phyloP scores from a whole-genome alignment of 2,329 filamentous ascomycete species.

The Scopulariopsis brevicaulis region DNA sequence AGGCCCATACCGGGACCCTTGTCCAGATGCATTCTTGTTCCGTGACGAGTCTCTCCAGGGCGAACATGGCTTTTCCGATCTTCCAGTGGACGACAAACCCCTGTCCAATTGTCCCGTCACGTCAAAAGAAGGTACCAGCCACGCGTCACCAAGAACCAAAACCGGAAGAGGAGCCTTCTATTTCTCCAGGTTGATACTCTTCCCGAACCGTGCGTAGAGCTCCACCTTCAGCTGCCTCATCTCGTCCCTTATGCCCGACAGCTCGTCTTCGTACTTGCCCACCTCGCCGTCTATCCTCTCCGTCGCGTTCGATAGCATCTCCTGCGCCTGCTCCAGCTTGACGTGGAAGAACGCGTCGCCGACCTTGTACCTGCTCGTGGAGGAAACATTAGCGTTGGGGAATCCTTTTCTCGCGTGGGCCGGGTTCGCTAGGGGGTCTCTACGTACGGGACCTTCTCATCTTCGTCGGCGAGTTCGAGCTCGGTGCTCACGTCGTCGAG shows the following conservation, averaged over 20 bases:
- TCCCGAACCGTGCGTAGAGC: slow-evolving; percentile 87
- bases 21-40: no score
- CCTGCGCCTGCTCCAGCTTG: slow-evolving; percentile 73
- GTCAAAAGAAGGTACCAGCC: not conserved
- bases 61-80: no score
- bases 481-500: slow-evolving; percentile 86
- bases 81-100: no score
- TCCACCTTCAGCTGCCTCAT: slow-evolving; percentile 85
- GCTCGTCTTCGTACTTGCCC: slow-evolving; percentile 61
- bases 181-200: slow-evolving; percentile 85
- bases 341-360: slow-evolving; percentile 92
- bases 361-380: slow-evolving; percentile 69
- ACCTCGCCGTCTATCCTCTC: slow-evolving; percentile 70
- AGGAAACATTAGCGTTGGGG: slow-evolving; percentile 8
- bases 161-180: slow-evolving; percentile 3
- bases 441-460: slow-evolving; percentile 79
- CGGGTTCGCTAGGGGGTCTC: not conserved
- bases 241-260: slow-evolving; percentile 67
- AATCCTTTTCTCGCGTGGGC: not conserved
- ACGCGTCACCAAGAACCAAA: not conserved
- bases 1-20: no score
- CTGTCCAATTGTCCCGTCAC: not conserved
- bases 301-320: slow-evolving; percentile 64
- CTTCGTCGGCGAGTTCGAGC: slow-evolving; percentile 89
- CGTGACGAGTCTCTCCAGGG: no score